Conservation (phyloP, 371 early-diverging fungal species). For the Chytridium lagenaria region DNA sequence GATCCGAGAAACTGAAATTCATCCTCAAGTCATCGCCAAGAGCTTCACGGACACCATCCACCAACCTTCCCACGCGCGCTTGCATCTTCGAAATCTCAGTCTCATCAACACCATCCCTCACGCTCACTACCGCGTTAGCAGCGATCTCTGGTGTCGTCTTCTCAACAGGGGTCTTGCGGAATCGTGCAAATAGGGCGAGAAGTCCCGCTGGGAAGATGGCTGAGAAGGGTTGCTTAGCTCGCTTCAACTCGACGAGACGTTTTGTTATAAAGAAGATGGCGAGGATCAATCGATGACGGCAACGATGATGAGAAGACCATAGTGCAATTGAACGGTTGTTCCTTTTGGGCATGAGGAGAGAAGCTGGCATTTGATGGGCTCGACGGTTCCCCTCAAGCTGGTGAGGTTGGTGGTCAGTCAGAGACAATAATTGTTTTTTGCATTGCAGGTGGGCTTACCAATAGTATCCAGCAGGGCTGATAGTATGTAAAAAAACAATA, state of each 20-base stretch:
- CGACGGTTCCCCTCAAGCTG: constrained; percentile 27
- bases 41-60: constrained; percentile 29
- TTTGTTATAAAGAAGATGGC: constrained; percentile 13
- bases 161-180: background rate
- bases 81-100: background rate
- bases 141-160: background rate
- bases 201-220: background rate
- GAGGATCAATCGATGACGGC: constrained; percentile 30
- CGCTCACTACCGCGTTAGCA: background rate
- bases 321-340: constrained; percentile 24
- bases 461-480: background rate
- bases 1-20: constrained; percentile 60
- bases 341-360: constrained; percentile 33
- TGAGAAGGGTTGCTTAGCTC: background rate
- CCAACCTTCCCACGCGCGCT: background rate
- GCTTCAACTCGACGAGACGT: constrained; percentile 16
- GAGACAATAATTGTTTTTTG: background rate
- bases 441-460: background rate
- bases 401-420: background rate
- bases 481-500: background rate
- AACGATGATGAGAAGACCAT: constrained; percentile 36
- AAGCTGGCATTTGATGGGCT: constrained; percentile 31
- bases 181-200: background rate
- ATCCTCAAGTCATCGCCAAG: constrained; percentile 27
- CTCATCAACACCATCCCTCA: background rate